Percentiles rank a stretch among this genome's conserved stretches.
These are phyloP conservation scores for Henningerozyma blattae DNA, from an alignment of 805 yeast species.

Conservation along the genomic window DNA sequence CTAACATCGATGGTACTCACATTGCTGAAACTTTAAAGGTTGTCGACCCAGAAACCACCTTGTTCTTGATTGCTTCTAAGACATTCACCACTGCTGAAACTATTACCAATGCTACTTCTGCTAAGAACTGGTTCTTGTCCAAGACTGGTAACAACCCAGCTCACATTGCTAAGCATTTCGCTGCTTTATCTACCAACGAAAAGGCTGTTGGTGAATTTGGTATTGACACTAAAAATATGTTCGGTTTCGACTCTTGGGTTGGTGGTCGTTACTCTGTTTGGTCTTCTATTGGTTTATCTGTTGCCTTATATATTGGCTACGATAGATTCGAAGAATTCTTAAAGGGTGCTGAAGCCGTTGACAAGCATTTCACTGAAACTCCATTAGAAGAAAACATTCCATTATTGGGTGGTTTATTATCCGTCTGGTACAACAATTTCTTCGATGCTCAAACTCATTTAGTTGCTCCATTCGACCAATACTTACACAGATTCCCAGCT, in stretches of 20 bases:
- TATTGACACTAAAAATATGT: constrained; percentile 95
- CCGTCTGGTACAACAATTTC: constrained; percentile 98
- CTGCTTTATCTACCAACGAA: constrained; percentile 90
- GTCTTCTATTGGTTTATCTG: constrained; percentile 96
- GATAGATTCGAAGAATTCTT: constrained; percentile 88
- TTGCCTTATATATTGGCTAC: constrained; percentile 88
- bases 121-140: constrained; percentile 86
- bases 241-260: constrained; percentile 97
- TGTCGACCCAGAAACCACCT: constrained; percentile 80
- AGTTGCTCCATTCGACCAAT: constrained; percentile 98
- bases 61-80: constrained; percentile 88
- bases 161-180: constrained; percentile 93
- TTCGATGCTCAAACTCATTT: constrained; percentile 96
- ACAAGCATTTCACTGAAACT: constrained; percentile 73
- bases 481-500: constrained; percentile 98
- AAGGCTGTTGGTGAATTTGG: constrained; percentile 89
- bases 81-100: constrained; percentile 99
- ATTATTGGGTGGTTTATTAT: constrained; percentile 79
- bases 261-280: constrained; percentile 99
- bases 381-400: constrained; percentile 91
- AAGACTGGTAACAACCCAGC: constrained; percentile 43
- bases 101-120: constrained; percentile 88
- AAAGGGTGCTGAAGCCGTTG: constrained; percentile 97
- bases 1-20: constrained; percentile 98
- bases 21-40: constrained; percentile 77